Conservation (phyloP, 768 basidiomycete species). For the Mrakia hoshinonis region DNA sequence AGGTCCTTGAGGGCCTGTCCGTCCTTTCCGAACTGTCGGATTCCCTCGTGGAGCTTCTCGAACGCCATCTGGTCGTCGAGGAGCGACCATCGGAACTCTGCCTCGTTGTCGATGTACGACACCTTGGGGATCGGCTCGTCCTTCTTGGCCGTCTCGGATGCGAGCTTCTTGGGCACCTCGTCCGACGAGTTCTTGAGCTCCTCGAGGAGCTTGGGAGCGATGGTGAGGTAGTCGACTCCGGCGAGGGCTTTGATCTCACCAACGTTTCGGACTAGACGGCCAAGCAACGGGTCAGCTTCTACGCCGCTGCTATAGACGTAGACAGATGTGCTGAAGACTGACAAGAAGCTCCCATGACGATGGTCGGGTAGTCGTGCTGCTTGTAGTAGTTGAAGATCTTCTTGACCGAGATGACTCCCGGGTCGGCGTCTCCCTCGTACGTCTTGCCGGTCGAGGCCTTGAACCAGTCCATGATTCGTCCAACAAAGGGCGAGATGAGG, state of each 20-base stretch:
- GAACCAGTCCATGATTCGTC: conserved; percentile 95
- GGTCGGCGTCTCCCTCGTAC: conserved; percentile 68
- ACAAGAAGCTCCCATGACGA: conserved; percentile 93
- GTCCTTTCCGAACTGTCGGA: conserved; percentile 76
- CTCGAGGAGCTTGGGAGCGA: conserved; percentile 79
- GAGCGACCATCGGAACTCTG: conserved; percentile 90
- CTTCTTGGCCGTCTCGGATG: conserved; percentile 49
- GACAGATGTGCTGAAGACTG: no score
- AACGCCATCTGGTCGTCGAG: conserved; percentile 95
- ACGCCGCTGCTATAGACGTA: not conserved
- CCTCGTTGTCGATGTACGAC: conserved; percentile 78
- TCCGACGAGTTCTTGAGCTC: conserved; percentile 76
- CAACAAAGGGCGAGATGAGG: conserved; percentile 98
- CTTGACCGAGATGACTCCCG: conserved; percentile 80
- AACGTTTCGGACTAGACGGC: conserved; percentile 73
- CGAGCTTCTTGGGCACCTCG: conserved; percentile 75
- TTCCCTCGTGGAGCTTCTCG: conserved; percentile 91
- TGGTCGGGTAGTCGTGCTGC: conserved; percentile 94
- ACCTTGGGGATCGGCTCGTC: conserved; percentile 63
- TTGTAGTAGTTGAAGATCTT: conserved; percentile 99
- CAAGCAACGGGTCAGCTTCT: not conserved
- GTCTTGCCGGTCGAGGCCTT: conserved; percentile 73
- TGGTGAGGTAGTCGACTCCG: conserved; percentile 96
- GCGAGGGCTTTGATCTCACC: conserved; percentile 92
- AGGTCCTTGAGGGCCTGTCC: conserved; percentile 76